Conservation (phyloP, 345 rosid species). For the Sonneratia alba region DNA sequence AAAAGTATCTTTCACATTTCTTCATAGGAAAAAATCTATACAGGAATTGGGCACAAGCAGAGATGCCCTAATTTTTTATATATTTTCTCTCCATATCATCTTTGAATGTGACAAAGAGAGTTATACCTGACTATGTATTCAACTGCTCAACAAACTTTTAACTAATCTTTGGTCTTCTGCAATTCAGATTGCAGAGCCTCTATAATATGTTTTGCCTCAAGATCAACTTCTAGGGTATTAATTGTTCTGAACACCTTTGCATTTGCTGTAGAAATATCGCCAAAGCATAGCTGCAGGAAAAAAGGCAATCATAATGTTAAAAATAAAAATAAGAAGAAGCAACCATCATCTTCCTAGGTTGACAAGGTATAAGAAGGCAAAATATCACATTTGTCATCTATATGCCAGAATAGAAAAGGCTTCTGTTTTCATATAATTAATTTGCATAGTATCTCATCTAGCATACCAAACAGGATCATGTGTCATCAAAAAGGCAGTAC, state of each 20-base stretch:
- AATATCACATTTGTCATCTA: neutral
- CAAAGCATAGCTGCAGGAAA: constrained; percentile 70
- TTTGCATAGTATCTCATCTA: neutral
- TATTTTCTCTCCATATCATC: neutral
- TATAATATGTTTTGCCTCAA: constrained; percentile 91
- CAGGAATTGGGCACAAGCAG: neutral
- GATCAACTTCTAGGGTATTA: constrained; percentile 82
- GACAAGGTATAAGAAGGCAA: neutral
- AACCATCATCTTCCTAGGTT: neutral
- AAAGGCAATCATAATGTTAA: constrained; percentile 7
- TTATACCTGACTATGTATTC: constrained; percentile 72
- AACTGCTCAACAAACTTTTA: constrained; percentile 84
- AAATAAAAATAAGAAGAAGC: neutral
- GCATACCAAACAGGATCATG: neutral
- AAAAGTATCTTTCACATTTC: neutral
- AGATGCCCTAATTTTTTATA: neutral
- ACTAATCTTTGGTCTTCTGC: constrained; percentile 82
- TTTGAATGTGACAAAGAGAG: neutral
- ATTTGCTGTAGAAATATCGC: constrained; percentile 75
- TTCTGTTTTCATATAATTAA: neutral
- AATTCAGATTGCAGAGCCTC: constrained; percentile 83
- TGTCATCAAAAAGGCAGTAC: neutral
- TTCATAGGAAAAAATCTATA: neutral
- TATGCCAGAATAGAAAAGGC: neutral
- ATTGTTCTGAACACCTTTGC: constrained; percentile 90